These are phyloP conservation scores for Chlorencoelia australis DNA, from an alignment of 2,329 filamentous ascomycete species.

Conservation along the genomic window DNA sequence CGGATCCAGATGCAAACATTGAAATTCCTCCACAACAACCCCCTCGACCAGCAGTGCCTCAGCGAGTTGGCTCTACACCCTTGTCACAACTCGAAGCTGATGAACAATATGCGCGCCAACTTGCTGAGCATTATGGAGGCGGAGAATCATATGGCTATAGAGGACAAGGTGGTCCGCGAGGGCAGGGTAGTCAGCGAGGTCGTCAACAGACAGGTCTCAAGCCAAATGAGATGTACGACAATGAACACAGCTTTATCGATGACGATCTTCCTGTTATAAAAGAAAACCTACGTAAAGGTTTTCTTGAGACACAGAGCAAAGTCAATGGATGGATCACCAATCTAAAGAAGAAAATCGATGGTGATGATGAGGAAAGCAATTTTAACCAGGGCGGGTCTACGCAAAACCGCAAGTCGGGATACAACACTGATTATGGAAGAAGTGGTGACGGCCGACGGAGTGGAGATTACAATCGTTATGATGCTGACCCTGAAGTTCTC, in stretches of 20 bases:
- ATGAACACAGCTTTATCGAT: conserved; percentile 85
- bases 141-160: conserved; percentile 45
- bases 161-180: conserved; percentile 29
- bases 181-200: conserved; percentile 27
- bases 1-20: conserved; percentile 60
- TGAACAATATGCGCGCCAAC: conserved; percentile 81
- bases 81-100: conserved; percentile 81
- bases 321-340: conserved; percentile 89
- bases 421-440: conserved; percentile 37
- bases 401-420: too few relatives aligned
- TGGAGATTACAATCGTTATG: conserved; percentile 83
- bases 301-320: conserved; percentile 84
- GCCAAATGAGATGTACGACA: conserved; percentile 44
- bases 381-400: conserved; percentile 10
- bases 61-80: conserved; percentile 40
- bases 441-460: conserved; percentile 62
- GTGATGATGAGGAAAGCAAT: conserved; percentile 50
- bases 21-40: conserved; percentile 59
- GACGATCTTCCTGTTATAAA: conserved; percentile 90
- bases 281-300: conserved; percentile 89
- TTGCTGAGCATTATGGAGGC: conserved; percentile 76
- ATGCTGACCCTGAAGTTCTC: conserved; percentile 84
- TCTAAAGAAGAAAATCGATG: conserved; percentile 88
- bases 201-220: conserved; percentile 42
- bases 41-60: conserved; percentile 64